Percentiles rank a stretch among this genome's conserved stretches.
Conservation (phyloP, 805 yeast species). For the Danielozyma ontarioensis region DNA sequence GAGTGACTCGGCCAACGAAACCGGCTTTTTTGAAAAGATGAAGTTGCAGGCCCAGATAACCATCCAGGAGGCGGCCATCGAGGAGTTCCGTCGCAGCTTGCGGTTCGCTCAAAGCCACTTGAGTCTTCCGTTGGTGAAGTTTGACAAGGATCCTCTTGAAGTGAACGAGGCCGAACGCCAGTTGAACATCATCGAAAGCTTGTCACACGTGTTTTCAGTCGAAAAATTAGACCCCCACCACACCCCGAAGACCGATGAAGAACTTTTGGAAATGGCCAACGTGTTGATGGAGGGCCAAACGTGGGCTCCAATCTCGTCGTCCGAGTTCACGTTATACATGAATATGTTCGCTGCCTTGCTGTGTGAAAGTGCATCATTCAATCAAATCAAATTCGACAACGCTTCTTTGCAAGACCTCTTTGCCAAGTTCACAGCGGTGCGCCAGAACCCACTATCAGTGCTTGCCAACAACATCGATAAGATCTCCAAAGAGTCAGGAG, state of each 20-base stretch:
- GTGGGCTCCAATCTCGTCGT: slow-evolving; percentile 14
- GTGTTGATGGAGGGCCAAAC: neutral
- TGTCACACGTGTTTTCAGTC: neutral
- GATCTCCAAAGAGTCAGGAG: slow-evolving; percentile 8
- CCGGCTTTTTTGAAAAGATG: slow-evolving; percentile 21
- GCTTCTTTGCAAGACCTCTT: slow-evolving; percentile 18
- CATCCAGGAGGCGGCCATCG: slow-evolving; percentile 1
- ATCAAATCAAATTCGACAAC: slow-evolving; percentile 23
- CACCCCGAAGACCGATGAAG: slow-evolving; percentile 3
- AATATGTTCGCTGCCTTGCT: slow-evolving; percentile 25
- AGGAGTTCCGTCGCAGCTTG: neutral
- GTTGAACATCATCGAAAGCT: neutral
- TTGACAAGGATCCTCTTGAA: slow-evolving; percentile 17
- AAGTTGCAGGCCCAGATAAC: slow-evolving; percentile 15
- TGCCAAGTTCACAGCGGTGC: neutral
- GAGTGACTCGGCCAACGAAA: slow-evolving; percentile 12
- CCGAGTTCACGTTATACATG: slow-evolving; percentile 22
- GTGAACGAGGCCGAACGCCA: slow-evolving; percentile 10
- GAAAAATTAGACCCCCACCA: too few relatives aligned
- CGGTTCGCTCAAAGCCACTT: slow-evolving; percentile 1
- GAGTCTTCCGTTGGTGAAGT: slow-evolving; percentile 10
- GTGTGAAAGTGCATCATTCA: slow-evolving; percentile 19
- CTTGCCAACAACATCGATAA: slow-evolving; percentile 1
- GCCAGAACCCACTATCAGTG: neutral
- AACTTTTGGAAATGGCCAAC: slow-evolving; percentile 15